phyloP scores from a whole-genome alignment of 495 filamentous ascomycete genomes.

The Sordaria brevicollis region DNA sequence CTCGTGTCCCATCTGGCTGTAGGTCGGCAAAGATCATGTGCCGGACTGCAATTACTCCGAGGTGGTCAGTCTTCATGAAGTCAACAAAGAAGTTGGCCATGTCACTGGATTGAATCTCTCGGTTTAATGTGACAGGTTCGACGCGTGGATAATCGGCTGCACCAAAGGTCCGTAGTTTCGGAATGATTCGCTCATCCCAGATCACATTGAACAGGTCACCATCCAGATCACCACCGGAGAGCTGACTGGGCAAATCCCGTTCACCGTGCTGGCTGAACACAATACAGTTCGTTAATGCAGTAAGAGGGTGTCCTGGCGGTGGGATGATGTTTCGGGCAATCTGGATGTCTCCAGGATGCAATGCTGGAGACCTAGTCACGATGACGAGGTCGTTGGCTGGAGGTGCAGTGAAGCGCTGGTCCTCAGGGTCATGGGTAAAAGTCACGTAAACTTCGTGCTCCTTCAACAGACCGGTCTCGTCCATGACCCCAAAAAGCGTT shows the following conservation, averaged over 20 bases:
- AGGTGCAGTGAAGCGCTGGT: conserved; percentile 11
- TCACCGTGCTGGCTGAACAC: conserved; percentile 60
- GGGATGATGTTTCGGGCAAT: conserved; percentile 38
- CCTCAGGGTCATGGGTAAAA: conserved; percentile 26
- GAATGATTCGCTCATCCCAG: conserved; percentile 44
- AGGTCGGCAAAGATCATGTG: conserved; percentile 61
- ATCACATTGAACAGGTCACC: conserved; percentile 72
- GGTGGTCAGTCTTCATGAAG: conserved; percentile 68
- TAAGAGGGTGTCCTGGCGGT: conserved; percentile 51
- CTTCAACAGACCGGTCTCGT: conserved; percentile 60
- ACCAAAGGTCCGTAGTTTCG: conserved; percentile 20
- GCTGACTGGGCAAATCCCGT: conserved; percentile 64
- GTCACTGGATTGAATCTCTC: conserved; percentile 44
- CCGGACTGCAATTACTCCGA: conserved; percentile 57
- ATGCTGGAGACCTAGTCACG: conserved; percentile 61
- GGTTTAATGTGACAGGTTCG: conserved; percentile 42
- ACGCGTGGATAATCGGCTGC: conserved; percentile 61
- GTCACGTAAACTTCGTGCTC: conserved; percentile 61
- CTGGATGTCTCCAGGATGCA: conserved; percentile 78
- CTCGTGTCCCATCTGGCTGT: conserved; percentile 43
- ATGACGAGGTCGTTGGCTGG: conserved; percentile 23
- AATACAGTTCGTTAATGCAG: conserved; percentile 56
- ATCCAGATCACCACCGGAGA: conserved; percentile 75
- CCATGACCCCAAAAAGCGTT: conserved; percentile 71
- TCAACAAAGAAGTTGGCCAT: conserved; percentile 69